phyloP scores from a whole-genome alignment of 352 stramenopile genomes.

The Pythium rishiriense region DNA sequence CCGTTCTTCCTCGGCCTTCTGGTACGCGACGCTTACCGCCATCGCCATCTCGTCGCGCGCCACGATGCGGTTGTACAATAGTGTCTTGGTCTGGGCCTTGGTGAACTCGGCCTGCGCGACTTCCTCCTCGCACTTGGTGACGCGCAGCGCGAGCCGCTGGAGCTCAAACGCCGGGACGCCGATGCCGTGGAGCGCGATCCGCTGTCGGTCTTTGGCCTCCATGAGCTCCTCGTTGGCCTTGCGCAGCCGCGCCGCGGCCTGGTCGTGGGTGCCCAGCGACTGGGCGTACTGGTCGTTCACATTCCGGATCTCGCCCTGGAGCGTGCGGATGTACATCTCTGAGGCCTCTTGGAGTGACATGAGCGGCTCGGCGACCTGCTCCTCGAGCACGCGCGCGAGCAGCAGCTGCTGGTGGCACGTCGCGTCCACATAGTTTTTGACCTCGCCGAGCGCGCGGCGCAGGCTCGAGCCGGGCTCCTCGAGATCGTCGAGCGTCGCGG shows the following conservation, averaged over 20 bases:
- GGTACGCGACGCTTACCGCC: constrained; percentile 85
- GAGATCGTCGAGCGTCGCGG: constrained; percentile 47
- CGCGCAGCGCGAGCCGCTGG: constrained; percentile 61
- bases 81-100: constrained; percentile 66
- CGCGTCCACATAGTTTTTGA: constrained; percentile 62
- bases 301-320: constrained; percentile 74
- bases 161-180: constrained; percentile 83
- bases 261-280: constrained; percentile 40
- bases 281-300: constrained; percentile 72
- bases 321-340: constrained; percentile 76
- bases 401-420: constrained; percentile 68
- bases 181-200: constrained; percentile 71
- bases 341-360: constrained; percentile 76
- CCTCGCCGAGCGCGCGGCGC: constrained; percentile 55
- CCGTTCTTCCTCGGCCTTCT: constrained; percentile 82
- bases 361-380: constrained; percentile 78
- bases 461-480: constrained; percentile 73
- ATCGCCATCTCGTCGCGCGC: constrained; percentile 89
- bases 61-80: constrained; percentile 81
- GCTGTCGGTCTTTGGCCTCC: constrained; percentile 62
- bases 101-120: constrained; percentile 54
- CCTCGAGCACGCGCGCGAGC: constrained; percentile 76
- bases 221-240: constrained; percentile 44
- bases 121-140: constrained; percentile 65
- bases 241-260: constrained; percentile 37